Percentiles rank a stretch among this genome's conserved stretches.
Evolutionary conservation across 2,329 filamentous ascomycete species (phyloP).

Genomic region (Fusarium anthophilum): DNA sequence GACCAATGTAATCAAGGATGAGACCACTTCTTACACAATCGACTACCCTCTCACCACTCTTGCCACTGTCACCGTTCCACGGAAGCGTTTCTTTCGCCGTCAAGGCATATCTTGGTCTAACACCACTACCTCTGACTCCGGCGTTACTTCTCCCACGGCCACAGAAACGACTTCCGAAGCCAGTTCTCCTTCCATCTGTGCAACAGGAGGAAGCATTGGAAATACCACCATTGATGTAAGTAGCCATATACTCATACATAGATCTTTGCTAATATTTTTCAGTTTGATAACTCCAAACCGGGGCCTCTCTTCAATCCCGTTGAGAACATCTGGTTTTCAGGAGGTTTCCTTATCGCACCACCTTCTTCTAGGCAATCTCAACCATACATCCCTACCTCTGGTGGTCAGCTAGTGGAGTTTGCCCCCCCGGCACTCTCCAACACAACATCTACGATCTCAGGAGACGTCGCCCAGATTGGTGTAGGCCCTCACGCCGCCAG

Average conservation of each 20-base stretch:
- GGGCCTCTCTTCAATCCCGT: constrained; percentile 53
- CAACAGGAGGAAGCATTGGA: constrained; percentile 47
- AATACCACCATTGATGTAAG: constrained; percentile 52
- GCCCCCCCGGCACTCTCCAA: constrained; percentile 49
- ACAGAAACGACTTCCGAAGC: constrained; percentile 2
- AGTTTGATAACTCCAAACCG: constrained; percentile 51
- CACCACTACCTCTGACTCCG: constrained; percentile 38
- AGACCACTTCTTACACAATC: constrained; percentile 53
- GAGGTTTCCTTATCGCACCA: constrained; percentile 52
- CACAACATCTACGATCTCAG: constrained; percentile 37
- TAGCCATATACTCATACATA: not conserved
- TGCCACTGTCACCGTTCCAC: constrained; percentile 45
- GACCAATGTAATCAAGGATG: constrained; percentile 51
- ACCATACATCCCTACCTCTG: constrained; percentile 51
- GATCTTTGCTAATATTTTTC: constrained; percentile 19
- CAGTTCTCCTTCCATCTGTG: constrained; percentile 39
- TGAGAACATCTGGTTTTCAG: constrained; percentile 54
- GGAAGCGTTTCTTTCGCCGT: constrained; percentile 42
- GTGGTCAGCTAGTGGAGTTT: constrained; percentile 53
- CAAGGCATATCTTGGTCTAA: constrained; percentile 49
- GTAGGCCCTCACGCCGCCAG: constrained; percentile 50
- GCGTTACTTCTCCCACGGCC: constrained; percentile 4
- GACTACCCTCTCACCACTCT: constrained; percentile 52
- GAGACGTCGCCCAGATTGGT: constrained; percentile 52
- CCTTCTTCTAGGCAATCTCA: constrained; percentile 46